phyloP scores from a whole-genome alignment of 2,329 filamentous ascomycete genomes.

The Apiospora arundinis region DNA sequence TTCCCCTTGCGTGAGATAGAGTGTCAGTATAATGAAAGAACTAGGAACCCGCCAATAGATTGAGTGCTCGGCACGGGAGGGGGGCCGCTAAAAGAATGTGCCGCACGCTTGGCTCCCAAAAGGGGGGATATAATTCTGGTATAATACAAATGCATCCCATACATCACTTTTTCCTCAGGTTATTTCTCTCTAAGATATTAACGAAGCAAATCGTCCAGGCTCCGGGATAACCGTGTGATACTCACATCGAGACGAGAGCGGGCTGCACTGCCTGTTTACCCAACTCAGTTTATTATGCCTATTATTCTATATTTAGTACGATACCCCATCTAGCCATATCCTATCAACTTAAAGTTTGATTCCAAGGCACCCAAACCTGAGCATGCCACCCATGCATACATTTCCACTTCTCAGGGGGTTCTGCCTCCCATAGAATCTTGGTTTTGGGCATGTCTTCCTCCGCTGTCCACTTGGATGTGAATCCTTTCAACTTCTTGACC shows the following conservation, averaged over 20 bases:
- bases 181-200: not conserved
- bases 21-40: not conserved
- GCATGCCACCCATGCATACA: constrained; percentile 52
- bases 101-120: not conserved
- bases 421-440: constrained; percentile 49
- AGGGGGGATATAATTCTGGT: not conserved
- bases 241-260: not conserved
- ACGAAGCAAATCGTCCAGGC: too few relatives aligned
- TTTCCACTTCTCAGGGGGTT: constrained; percentile 53
- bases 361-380: constrained; percentile 51
- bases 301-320: not conserved
- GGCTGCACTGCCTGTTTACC: not conserved
- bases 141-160: not conserved
- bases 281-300: not conserved
- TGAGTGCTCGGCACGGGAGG: not conserved
- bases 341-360: constrained; percentile 35
- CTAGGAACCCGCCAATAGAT: not conserved
- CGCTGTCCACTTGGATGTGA: constrained; percentile 45
- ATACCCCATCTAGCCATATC: not conserved
- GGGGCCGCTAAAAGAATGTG: not conserved
- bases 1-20: not conserved
- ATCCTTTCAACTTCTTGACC: constrained; percentile 59
- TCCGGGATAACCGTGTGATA: too few relatives aligned
- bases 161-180: not conserved
- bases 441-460: constrained; percentile 37